These are phyloP conservation scores for Fusarium mundagurra DNA, from an alignment of 2,329 filamentous ascomycete species.

Conservation along the genomic window DNA sequence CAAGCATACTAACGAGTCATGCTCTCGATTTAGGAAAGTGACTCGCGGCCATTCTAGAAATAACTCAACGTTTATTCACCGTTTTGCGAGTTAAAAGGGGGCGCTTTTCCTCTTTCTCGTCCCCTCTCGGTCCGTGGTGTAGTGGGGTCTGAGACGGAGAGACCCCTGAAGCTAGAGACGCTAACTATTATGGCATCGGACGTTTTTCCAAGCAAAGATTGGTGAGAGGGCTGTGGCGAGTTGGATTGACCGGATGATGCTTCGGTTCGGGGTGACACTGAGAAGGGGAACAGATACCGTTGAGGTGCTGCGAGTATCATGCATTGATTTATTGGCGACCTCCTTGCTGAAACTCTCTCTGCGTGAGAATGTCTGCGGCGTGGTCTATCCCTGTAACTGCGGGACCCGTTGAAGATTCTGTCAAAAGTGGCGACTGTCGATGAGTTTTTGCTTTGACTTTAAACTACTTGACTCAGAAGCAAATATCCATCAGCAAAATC, in stretches of 20 bases:
- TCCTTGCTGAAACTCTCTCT: neutral
- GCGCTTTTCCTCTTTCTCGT: neutral
- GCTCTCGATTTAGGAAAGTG: neutral
- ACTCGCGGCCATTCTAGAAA: neutral
- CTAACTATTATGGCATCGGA: slow-evolving; percentile 3
- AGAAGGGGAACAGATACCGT: neutral
- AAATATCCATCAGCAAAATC: neutral
- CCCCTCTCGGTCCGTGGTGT: neutral
- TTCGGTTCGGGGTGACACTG: slow-evolving; percentile 1
- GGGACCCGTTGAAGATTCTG: neutral
- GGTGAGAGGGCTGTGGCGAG: neutral
- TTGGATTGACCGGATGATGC: neutral
- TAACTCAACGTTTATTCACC: neutral
- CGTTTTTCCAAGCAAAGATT: slow-evolving; percentile 4
- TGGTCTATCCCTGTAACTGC: neutral
- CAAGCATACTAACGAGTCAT: neutral
- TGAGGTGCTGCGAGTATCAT: neutral
- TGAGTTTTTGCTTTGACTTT: neutral
- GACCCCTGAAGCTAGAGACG: neutral
- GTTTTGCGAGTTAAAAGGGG: neutral
- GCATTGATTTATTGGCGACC: neutral
- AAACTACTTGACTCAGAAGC: neutral
- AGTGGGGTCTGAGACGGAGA: neutral
- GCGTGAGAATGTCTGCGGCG: neutral
- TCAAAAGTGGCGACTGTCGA: neutral